Base-by-base conservation (phyloP, 208 protist species). In the Crithidia mellificae region DNA sequence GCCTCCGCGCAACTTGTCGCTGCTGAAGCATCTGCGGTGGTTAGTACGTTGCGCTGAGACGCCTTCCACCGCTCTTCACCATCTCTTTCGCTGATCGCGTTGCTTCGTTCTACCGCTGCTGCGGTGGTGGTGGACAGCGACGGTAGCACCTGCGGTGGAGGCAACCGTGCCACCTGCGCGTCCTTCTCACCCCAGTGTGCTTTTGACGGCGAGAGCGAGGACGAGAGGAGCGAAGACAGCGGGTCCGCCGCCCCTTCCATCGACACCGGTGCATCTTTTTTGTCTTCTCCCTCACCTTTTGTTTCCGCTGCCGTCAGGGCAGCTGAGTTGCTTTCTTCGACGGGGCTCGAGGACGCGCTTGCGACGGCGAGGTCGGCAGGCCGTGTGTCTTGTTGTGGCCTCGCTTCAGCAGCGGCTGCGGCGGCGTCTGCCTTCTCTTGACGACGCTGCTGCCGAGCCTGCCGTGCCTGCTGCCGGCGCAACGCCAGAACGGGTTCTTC, bases 401-500 rank as follows among this genome's bases (percentile, higher is more conserved):
- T 15, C 36, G 36, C 36, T 41, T 41, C 36, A 4, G 41, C n/a
- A 6, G 41, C 19, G 41, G 41, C 7, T 29, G 17, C 36, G 3
- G 19, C 58, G 32, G 61, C 61, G 22, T 41, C 17, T 39, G 8
- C 41, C 41, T 57, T 65, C 25, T n/a, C 67, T 2, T 55, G 68
- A 15, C 39, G 59, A 12, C 24, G 47, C 24, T 36, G 51, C 51
- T 57, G 59, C 19, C 68, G 47, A 7, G 17, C 46, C 24, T 59
- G 32, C 0, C 63, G 58, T 2, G 57, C 44, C 57, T 66, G 68
- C 39, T 71, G 58, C 14, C 63, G 69, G 6, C 51, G 55, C 68
- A 85, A 50, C 39, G 72, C 68, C 30, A 56, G 30, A 22, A 72
- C 68, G 0, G 87, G 87, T 29, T 90, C 78, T 53, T 84, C 87